phyloP scores from a whole-genome alignment of 805 yeast species.

The Candida patagonica region DNA sequence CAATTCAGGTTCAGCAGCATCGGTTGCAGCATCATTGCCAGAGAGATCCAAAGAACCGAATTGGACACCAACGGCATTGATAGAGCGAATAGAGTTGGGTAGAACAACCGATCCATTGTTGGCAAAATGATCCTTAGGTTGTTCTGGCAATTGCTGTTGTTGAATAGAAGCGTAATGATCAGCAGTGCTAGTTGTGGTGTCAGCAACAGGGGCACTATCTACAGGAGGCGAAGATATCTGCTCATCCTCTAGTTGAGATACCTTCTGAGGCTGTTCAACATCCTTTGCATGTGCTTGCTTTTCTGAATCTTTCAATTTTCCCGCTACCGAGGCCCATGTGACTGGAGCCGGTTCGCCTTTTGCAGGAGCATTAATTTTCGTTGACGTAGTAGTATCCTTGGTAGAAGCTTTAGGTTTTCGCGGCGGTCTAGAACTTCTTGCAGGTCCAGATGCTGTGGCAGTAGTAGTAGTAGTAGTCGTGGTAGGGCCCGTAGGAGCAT shows the following conservation, averaged over 20 bases:
- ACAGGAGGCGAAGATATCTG: slow-evolving; percentile 1
- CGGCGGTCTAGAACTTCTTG: not conserved
- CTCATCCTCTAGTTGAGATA: not conserved
- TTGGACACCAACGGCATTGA: slow-evolving; percentile 47
- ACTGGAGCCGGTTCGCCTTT: slow-evolving; percentile 16
- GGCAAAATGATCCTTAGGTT: slow-evolving; percentile 12
- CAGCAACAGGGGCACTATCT: slow-evolving; percentile 14
- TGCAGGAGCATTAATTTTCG: slow-evolving; percentile 31
- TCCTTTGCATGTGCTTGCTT: slow-evolving; percentile 13
- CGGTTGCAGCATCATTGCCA: slow-evolving; percentile 32
- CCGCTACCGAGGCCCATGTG: slow-evolving; percentile 5
- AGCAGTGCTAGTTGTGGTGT: slow-evolving; percentile 28
- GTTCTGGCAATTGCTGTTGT: slow-evolving; percentile 12
- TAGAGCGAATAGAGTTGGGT: slow-evolving; percentile 37
- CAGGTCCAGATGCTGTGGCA: not conserved
- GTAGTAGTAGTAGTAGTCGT: slow-evolving; percentile 1
- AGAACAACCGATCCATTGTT: slow-evolving; percentile 37
- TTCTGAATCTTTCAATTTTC: slow-evolving; percentile 15
- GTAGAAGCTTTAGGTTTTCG: slow-evolving; percentile 10
- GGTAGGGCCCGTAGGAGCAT: slow-evolving; percentile 4
- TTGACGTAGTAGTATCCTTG: slow-evolving; percentile 21
- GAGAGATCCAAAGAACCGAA: slow-evolving; percentile 50
- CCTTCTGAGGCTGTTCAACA: slow-evolving; percentile 8
- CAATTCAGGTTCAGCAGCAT: slow-evolving; percentile 14
- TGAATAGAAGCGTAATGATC: slow-evolving; percentile 9